Evolutionary conservation across 805 yeast genomes (phyloP).

Genomic region (Kodamaea hsintzibuensis): DNA sequence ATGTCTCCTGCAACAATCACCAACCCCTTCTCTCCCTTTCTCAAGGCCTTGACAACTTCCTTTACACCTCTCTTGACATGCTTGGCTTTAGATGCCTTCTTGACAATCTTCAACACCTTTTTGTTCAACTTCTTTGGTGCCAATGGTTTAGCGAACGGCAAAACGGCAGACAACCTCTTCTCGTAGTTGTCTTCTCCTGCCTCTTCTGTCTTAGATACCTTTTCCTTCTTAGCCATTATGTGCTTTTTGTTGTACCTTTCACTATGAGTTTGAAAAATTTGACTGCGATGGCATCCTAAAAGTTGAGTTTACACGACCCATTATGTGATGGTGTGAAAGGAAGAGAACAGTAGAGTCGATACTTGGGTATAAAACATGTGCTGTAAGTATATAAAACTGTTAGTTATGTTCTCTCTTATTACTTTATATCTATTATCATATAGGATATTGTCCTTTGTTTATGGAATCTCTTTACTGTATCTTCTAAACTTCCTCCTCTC

Average conservation of each 20-base stretch:
- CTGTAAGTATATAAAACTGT: too few species aligned
- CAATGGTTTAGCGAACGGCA: slow-evolving; percentile 91
- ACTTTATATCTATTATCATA: not conserved
- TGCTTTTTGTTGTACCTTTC: not conserved
- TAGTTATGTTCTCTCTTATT: too few species aligned
- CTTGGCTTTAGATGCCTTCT: slow-evolving; percentile 97
- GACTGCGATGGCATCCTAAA: slow-evolving; percentile 13
- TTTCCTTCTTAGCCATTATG: slow-evolving; percentile 48
- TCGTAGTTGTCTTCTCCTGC: slow-evolving; percentile 78
- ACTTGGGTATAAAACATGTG: too few species aligned
- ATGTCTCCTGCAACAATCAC: slow-evolving; percentile 98
- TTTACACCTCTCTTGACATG: slow-evolving; percentile 98
- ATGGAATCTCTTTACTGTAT: too few species aligned
- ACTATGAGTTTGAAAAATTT: slow-evolving; percentile 7
- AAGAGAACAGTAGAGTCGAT: not conserved
- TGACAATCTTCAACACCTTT: slow-evolving; percentile 91
- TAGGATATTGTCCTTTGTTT: not conserved
- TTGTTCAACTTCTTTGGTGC: slow-evolving; percentile 96
- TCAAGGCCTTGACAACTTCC: slow-evolving; percentile 95
- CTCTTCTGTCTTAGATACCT: slow-evolving; percentile 41
- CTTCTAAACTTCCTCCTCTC: too few species aligned
- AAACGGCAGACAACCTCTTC: slow-evolving; percentile 81
- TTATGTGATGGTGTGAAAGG: not conserved
- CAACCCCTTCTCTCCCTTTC: slow-evolving; percentile 97
- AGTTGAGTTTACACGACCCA: slow-evolving; percentile 6